Base-by-base conservation (phyloP, 495 filamentous ascomycete genomes). In the Hypomontagnella monticulosa region DNA sequence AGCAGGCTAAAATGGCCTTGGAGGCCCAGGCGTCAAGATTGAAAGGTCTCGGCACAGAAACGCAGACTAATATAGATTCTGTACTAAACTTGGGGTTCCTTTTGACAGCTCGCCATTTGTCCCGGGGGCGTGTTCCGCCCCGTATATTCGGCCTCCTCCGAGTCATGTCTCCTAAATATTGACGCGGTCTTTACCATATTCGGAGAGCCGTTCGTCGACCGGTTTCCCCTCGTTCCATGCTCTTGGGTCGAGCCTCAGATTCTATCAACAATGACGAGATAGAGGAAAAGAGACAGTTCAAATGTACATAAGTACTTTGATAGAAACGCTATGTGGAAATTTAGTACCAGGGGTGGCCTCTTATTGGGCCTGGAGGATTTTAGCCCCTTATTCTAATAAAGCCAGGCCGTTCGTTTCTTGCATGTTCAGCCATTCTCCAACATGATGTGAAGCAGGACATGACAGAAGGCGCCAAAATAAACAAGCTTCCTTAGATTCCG, bases 11-110 rank as follows among this genome's bases (percentile, higher is more conserved):
- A 50, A 60, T 58, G 16, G 14, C 36, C 23, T 44, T 33, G 42
- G 32, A 54, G 32, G 16, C 19, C 53, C 19, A 48, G 57, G 23
- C 34, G 41, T 23, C 15, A 36, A 40, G 18, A 9, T 12, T 16
- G 19, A 19, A 16, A 52, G 30, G 4, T 10, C n/a, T 36, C 38
- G 56, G 57, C 32, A 52, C 43, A 54, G 11, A 50, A 27, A 58
- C 7, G 44, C 53, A 32, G n/a, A 41, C 64, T 67, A 67, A 41
- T 38, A 44, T 61, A 62, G 46, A 34, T 51, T 46, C 16, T 36
- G 37, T 15, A 1, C 43, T 49, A 47, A 47, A 30, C 7, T 50
- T 54, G 37, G 55, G 15, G 8, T 41, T 30, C 4, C 0, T 48
- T 34, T 48, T 50, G 65, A 46, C 58, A 63, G 54, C 49, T 18